phyloP scores from a whole-genome alignment of 176 grass and related monocot species.

The Rhipidocladum racemiflorum region DNA sequence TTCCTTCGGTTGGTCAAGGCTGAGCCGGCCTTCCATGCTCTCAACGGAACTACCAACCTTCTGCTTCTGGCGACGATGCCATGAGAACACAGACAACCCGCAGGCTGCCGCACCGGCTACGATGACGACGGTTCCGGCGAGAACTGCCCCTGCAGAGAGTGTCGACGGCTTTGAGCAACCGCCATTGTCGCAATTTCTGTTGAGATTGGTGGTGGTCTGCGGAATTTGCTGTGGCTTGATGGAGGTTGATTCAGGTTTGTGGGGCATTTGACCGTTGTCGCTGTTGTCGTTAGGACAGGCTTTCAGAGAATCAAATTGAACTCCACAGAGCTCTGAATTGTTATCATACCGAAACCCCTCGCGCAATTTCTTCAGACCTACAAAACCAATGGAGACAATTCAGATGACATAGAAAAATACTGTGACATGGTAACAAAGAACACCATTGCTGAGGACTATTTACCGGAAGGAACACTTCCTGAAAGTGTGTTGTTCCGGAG shows the following conservation, averaged over 20 bases:
- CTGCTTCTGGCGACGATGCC: slow-evolving; percentile 63
- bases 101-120: slow-evolving; percentile 42
- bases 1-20: slow-evolving; percentile 50
- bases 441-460: background rate
- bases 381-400: slow-evolving; percentile 5
- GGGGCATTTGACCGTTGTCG: slow-evolving; percentile 29
- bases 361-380: slow-evolving; percentile 60
- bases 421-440: background rate
- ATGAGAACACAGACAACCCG: slow-evolving; percentile 46
- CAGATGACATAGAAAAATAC: background rate
- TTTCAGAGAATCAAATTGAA: slow-evolving; percentile 53
- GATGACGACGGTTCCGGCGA: slow-evolving; percentile 50
- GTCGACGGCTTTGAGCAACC: slow-evolving; percentile 34
- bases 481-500: slow-evolving; percentile 73
- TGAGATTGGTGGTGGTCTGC: slow-evolving; percentile 24
- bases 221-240: slow-evolving; percentile 53
- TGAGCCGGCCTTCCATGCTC: slow-evolving; percentile 47
- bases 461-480: slow-evolving; percentile 78
- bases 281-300: slow-evolving; percentile 33
- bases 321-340: slow-evolving; percentile 69
- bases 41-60: slow-evolving; percentile 63
- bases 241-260: slow-evolving; percentile 69
- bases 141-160: slow-evolving; percentile 38
- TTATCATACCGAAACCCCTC: slow-evolving; percentile 62
- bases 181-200: slow-evolving; percentile 16